These are phyloP conservation scores for Tricholoma bakamatsutake DNA, from an alignment of 768 basidiomycete genomes.

Conservation along the genomic window DNA sequence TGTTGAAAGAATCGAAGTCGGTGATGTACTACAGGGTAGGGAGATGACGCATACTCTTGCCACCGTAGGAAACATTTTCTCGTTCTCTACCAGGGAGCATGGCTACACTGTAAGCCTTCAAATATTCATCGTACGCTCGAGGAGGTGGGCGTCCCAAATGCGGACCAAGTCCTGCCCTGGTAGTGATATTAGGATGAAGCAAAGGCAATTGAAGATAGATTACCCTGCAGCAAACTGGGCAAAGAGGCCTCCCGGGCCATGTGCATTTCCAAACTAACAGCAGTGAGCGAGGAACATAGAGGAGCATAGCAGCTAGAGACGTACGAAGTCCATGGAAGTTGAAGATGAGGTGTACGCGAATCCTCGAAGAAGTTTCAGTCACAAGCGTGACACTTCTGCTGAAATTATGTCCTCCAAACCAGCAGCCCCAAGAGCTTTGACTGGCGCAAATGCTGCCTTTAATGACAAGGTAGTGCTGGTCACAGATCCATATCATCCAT, in stretches of 20 bases:
- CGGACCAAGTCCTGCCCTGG: slow-evolving; percentile 47
- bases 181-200: slow-evolving; percentile 5
- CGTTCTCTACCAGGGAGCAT: slow-evolving; percentile 85
- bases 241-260: slow-evolving; percentile 57
- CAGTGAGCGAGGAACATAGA: slow-evolving; percentile 3
- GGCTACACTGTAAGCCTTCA: slow-evolving; percentile 92
- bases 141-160: slow-evolving; percentile 49
- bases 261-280: slow-evolving; percentile 36
- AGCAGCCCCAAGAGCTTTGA: slow-evolving; percentile 38
- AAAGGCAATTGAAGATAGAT: neutral
- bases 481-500: neutral
- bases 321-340: slow-evolving; percentile 39
- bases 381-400: slow-evolving; percentile 19
- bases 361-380: slow-evolving; percentile 1
- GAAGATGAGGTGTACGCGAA: neutral
- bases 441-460: slow-evolving; percentile 71
- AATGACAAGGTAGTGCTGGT: slow-evolving; percentile 66
- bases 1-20: slow-evolving; percentile 24
- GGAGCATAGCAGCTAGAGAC: slow-evolving; percentile 10
- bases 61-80: slow-evolving; percentile 92
- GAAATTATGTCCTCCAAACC: slow-evolving; percentile 28
- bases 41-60: slow-evolving; percentile 66
- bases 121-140: slow-evolving; percentile 83
- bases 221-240: slow-evolving; percentile 60
- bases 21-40: slow-evolving; percentile 2